phyloP scores from a whole-genome alignment of 306 rosid genomes.

The Ceratonia siliqua region DNA sequence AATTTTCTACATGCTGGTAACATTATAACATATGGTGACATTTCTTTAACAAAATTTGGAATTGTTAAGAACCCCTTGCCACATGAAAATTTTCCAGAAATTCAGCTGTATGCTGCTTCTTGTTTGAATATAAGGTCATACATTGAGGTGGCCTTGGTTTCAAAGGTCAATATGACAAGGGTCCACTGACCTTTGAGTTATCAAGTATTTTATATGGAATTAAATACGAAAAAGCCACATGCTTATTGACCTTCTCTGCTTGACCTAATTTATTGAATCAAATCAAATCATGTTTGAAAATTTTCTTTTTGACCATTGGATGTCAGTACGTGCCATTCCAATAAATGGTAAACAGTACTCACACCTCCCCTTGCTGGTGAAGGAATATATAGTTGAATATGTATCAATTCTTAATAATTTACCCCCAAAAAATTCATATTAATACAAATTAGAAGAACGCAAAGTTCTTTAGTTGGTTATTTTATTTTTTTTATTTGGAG shows the following conservation, averaged over 20 bases:
- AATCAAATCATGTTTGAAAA: not conserved
- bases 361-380: not conserved
- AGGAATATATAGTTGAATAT: not conserved
- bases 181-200: slow-evolving; percentile 25
- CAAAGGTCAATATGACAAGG: slow-evolving; percentile 35
- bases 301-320: not conserved
- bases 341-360: not conserved
- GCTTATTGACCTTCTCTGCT: slow-evolving; percentile 25
- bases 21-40: not conserved
- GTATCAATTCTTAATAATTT: no score
- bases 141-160: slow-evolving; percentile 6
- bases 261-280: not conserved
- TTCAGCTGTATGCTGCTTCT: not conserved
- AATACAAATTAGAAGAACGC: no score
- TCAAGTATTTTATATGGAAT: slow-evolving; percentile 5
- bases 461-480: no score
- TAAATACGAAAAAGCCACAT: not conserved
- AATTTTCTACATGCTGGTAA: slow-evolving; percentile 19
- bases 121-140: slow-evolving; percentile 1
- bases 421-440: no score
- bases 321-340: not conserved
- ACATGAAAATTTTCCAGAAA: slow-evolving; percentile 28
- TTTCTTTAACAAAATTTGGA: not conserved
- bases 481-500: no score
- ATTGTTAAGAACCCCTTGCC: not conserved